Percentiles rank a stretch among this genome's conserved stretches.
phyloP scores from a whole-genome alignment of 2,329 filamentous ascomycete genomes.

The Sphaerulina populicola region DNA sequence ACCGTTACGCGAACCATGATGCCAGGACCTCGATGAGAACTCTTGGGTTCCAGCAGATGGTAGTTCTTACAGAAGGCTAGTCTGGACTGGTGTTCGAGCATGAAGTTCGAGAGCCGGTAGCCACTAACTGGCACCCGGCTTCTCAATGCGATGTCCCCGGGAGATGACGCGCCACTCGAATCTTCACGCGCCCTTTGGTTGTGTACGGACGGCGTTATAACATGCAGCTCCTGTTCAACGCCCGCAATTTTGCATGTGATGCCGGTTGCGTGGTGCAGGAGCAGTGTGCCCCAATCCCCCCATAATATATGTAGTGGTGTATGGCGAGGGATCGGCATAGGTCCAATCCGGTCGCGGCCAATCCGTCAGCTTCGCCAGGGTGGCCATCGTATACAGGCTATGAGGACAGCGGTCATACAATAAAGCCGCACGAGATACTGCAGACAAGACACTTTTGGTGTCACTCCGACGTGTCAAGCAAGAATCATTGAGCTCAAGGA shows the following conservation, averaged over 20 bases:
- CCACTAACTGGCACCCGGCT: slow-evolving; percentile 1
- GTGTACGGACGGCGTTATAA: slow-evolving; percentile 1
- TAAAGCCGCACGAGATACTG: too few relatives aligned
- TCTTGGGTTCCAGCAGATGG: neutral
- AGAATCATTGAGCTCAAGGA: too few relatives aligned
- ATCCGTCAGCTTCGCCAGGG: too few relatives aligned
- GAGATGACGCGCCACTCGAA: slow-evolving; percentile 2
- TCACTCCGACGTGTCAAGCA: too few relatives aligned
- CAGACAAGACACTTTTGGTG: too few relatives aligned
- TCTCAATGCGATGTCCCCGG: slow-evolving; percentile 1
- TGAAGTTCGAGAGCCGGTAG: neutral
- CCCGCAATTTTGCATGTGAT: slow-evolving; percentile 4
- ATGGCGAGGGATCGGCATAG: too few relatives aligned
- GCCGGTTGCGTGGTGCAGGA: slow-evolving; percentile 1
- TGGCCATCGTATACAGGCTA: too few relatives aligned
- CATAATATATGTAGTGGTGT: neutral
- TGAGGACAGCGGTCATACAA: too few relatives aligned
- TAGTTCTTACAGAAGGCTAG: slow-evolving; percentile 2
- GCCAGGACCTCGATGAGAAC: neutral
- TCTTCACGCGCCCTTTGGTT: slow-evolving; percentile 5
- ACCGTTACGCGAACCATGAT: slow-evolving; percentile 6
- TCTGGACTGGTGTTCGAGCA: slow-evolving; percentile 4
- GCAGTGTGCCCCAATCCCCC: neutral
- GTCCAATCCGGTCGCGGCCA: too few relatives aligned
- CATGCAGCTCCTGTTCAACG: neutral